phyloP scores from a whole-genome alignment of 352 stramenopile species.

The Pythium insidiosum region DNA sequence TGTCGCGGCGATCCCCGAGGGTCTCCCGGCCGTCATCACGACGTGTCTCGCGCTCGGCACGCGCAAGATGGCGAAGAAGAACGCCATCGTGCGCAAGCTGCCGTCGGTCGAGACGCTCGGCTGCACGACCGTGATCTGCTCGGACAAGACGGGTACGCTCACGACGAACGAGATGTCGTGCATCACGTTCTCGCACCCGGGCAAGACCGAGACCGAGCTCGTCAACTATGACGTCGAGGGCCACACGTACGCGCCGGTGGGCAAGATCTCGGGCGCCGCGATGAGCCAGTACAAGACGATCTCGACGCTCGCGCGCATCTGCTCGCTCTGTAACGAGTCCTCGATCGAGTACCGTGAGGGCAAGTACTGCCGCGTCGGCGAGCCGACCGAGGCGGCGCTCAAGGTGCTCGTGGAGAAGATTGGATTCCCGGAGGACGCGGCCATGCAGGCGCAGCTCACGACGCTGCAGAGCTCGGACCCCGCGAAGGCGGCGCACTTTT shows the following conservation, averaged over 20 bases:
- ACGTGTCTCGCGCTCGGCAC: conserved; percentile 94
- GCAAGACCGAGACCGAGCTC: conserved; percentile 58
- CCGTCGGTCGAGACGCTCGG: conserved; percentile 97
- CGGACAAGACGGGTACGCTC: no score
- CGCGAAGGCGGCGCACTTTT: conserved; percentile 72
- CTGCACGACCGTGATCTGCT: no score
- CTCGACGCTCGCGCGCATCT: conserved; percentile 85
- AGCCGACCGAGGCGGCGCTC: conserved; percentile 96
- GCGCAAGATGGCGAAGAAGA: conserved; percentile 95
- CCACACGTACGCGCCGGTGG: conserved; percentile 90
- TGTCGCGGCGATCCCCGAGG: conserved; percentile 98
- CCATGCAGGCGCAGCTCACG: conserved; percentile 55
- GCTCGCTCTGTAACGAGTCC: conserved; percentile 97
- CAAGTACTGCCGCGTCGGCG: conserved; percentile 88
- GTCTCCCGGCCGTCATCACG: conserved; percentile 98
- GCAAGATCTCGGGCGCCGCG: conserved; percentile 45
- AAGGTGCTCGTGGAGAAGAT: conserved; percentile 95
- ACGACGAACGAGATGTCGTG: conserved; percentile 98
- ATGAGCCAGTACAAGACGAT: conserved; percentile 71
- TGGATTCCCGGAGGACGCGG: conserved; percentile 63
- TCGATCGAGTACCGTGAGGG: conserved; percentile 82
- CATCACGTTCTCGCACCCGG: conserved; percentile 67
- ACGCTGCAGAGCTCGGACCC: conserved; percentile 51
- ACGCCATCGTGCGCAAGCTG: conserved; percentile 98
- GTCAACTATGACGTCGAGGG: conserved; percentile 90